Conservation (phyloP, 257 asterid genomes). For the Solanum habrochaites region DNA sequence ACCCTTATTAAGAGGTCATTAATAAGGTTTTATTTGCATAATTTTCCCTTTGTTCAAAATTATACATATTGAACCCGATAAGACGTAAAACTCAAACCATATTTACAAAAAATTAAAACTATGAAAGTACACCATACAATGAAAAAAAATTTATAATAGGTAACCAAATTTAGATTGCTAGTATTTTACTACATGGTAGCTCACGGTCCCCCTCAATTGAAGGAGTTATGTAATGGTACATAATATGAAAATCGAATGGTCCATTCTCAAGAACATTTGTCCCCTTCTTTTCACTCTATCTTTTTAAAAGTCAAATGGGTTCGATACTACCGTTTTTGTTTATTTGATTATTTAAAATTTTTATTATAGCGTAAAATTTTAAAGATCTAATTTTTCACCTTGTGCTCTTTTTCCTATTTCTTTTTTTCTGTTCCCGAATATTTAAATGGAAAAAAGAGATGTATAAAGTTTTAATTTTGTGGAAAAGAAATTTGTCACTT, state of each 20-base stretch:
- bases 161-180: not conserved
- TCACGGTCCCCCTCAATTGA: not conserved
- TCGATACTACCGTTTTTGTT: fast-evolving
- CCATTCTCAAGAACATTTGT: not conserved
- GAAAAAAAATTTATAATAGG: not conserved
- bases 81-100: not conserved
- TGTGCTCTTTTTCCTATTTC: not conserved
- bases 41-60: not conserved
- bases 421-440: too few relatives aligned
- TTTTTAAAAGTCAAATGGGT: not conserved
- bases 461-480: not conserved
- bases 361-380: too few relatives aligned
- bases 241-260: not conserved
- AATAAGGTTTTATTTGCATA: too few relatives aligned
- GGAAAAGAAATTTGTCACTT: not conserved
- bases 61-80: not conserved
- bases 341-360: too few relatives aligned
- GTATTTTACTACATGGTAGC: not conserved
- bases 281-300: not conserved
- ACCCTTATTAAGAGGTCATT: too few relatives aligned
- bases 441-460: not conserved
- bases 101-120: not conserved
- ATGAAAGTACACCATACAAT: not conserved
- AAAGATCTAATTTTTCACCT: fast-evolving
- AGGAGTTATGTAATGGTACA: not conserved